phyloP scores from a whole-genome alignment of 192 early-diverging fungal genomes.

The Backusella psychrophila region DNA sequence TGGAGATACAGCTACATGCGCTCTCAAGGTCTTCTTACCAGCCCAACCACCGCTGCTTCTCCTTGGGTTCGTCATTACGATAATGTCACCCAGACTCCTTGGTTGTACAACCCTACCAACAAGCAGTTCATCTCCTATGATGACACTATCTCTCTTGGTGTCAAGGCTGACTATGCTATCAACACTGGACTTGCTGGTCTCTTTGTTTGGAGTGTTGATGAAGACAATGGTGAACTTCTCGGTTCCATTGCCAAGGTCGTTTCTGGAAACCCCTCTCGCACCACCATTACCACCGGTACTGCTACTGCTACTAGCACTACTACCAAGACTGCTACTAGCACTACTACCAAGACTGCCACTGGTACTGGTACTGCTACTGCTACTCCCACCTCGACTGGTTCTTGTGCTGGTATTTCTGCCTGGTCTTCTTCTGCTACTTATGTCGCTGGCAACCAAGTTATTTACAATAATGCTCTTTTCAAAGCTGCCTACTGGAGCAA shows the following conservation, averaged over 20 bases:
- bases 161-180: conserved; percentile 58
- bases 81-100: conserved; percentile 60
- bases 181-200: conserved; percentile 55
- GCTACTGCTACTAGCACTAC: conserved; percentile 11
- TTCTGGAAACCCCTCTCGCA: background rate
- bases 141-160: conserved; percentile 54
- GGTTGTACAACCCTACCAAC: conserved; percentile 64
- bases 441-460: conserved; percentile 35
- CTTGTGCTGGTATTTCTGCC: conserved; percentile 29
- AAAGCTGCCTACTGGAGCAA: conserved; percentile 45
- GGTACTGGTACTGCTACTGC: conserved; percentile 10
- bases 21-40: conserved; percentile 41
- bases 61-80: conserved; percentile 72
- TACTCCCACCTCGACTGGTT: conserved; percentile 6
- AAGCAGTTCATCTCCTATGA: conserved; percentile 70
- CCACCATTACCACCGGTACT: background rate
- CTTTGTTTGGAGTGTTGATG: conserved; percentile 68
- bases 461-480: conserved; percentile 35
- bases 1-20: conserved; percentile 15
- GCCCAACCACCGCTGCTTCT: conserved; percentile 46
- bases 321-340: conserved; percentile 26
- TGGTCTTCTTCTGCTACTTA: conserved; percentile 34
- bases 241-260: conserved; percentile 12
- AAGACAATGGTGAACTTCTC: conserved; percentile 68
- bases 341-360: conserved; percentile 30